phyloP scores from a whole-genome alignment of 129 eudicot species.

The Artemisia argyi region DNA sequence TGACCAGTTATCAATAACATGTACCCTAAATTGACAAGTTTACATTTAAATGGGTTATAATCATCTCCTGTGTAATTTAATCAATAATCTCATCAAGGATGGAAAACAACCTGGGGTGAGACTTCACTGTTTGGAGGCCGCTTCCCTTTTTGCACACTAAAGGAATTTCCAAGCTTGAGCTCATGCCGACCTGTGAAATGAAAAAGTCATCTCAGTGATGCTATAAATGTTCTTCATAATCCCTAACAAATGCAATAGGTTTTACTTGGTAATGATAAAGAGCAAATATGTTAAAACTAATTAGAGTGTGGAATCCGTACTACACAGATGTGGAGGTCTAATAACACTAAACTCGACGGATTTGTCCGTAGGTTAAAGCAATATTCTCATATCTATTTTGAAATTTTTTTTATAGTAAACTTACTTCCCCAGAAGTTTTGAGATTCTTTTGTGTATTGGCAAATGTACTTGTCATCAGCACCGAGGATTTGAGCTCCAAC shows the following conservation, averaged over 20 bases:
- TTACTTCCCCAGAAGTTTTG: conserved; percentile 93
- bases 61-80: too few species aligned
- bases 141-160: conserved; percentile 42
- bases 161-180: conserved; percentile 79
- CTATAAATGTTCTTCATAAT: not conserved
- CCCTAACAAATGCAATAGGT: conserved; percentile 12
- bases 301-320: not conserved
- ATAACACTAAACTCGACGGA: not conserved
- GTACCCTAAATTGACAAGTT: too few species aligned
- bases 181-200: conserved; percentile 72
- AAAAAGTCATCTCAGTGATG: conserved; percentile 25
- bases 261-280: not conserved
- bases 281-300: not conserved
- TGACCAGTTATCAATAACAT: too few species aligned
- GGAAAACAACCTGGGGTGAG: conserved; percentile 68
- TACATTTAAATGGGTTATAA: too few species aligned
- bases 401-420: conserved; percentile 20
- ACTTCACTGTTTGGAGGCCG: conserved; percentile 70
- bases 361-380: not conserved
- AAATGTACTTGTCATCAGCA: conserved; percentile 84
- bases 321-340: too few species aligned
- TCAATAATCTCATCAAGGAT: too few species aligned
- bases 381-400: too few species aligned
- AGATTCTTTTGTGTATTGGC: conserved; percentile 77
- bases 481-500: conserved; percentile 97